Evolutionary conservation across 805 yeast species (phyloP).

Genomic region (Ogataea nitratoaversa): DNA sequence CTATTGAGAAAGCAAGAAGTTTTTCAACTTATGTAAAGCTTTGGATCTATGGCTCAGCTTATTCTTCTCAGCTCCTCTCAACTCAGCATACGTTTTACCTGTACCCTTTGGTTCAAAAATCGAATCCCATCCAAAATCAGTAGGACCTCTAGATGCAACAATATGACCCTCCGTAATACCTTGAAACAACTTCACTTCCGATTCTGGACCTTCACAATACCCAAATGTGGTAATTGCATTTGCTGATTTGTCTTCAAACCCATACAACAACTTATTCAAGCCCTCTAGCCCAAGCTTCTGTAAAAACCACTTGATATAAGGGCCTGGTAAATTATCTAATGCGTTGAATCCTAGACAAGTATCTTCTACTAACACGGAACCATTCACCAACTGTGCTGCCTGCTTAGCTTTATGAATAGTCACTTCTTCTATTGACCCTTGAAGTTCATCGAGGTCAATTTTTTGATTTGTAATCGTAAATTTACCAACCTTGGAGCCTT

Average conservation of each 20-base stretch:
- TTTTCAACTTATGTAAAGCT: constrained; percentile 72
- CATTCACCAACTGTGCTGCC: constrained; percentile 58
- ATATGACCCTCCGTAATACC: constrained; percentile 81
- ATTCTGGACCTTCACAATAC: constrained; percentile 76
- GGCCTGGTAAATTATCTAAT: constrained; percentile 79
- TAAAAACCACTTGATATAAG: constrained; percentile 85
- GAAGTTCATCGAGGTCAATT: constrained; percentile 85
- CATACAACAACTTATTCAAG: constrained; percentile 69
- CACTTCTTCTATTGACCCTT: constrained; percentile 81
- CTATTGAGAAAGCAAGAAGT: constrained; percentile 35
- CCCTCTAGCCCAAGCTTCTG: constrained; percentile 71
- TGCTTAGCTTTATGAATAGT: constrained; percentile 73
- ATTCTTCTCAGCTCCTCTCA: constrained; percentile 75
- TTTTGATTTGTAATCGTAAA: constrained; percentile 54
- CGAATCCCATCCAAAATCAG: constrained; percentile 93
- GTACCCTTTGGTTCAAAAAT: constrained; percentile 78
- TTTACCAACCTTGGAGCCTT: constrained; percentile 39
- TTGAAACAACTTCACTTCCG: constrained; percentile 71
- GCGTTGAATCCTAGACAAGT: constrained; percentile 86
- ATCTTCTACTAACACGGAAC: constrained; percentile 93
- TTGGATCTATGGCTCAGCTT: constrained; percentile 80
- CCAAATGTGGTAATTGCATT: constrained; percentile 91
- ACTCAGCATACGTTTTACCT: constrained; percentile 79
- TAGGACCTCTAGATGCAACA: constrained; percentile 74
- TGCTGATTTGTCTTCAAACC: constrained; percentile 81